These are phyloP conservation scores for Saksenaea vasiformis DNA, from an alignment of 371 early-diverging fungal species.

Conservation along the genomic window DNA sequence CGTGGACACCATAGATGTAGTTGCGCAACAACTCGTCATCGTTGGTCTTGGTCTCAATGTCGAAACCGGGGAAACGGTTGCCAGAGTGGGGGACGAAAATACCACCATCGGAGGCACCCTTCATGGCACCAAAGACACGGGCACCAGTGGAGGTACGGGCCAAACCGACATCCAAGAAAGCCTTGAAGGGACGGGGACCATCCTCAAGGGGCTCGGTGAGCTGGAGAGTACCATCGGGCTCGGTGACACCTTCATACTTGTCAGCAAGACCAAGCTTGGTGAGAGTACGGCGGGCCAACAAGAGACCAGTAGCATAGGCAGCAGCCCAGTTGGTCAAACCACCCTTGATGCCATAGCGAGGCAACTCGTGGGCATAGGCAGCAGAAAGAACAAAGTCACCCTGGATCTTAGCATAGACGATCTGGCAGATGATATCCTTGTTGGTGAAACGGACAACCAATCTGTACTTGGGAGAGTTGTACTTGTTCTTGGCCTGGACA, in stretches of 20 bases:
- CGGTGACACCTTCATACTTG: constrained; percentile 95
- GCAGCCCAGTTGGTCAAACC: constrained; percentile 99
- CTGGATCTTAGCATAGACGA: constrained; percentile 98
- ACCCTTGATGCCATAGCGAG: constrained; percentile 97
- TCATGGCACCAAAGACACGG: constrained; percentile 99
- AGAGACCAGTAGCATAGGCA: constrained; percentile 99
- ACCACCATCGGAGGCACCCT: constrained; percentile 99
- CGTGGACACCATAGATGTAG: constrained; percentile 99
- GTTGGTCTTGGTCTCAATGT: constrained; percentile 86
- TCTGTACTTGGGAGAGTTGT: constrained; percentile 99
- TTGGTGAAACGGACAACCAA: constrained; percentile 99
- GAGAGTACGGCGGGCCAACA: constrained; percentile 97
- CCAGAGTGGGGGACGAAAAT: constrained; percentile 98
- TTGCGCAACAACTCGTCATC: constrained; percentile 95
- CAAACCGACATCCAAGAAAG: constrained; percentile 99
- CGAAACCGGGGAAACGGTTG: constrained; percentile 98
- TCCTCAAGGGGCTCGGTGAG: constrained; percentile 93
- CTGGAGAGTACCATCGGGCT: constrained; percentile 92
- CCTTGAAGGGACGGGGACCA: constrained; percentile 98
- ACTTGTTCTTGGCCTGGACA: constrained; percentile 99
- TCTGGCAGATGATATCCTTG: constrained; percentile 97
- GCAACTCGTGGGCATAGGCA: constrained; percentile 99
- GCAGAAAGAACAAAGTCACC: constrained; percentile 98
- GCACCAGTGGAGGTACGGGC: constrained; percentile 99
- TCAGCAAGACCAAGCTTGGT: constrained; percentile 94